Percentiles rank a stretch among this genome's conserved stretches.
phyloP scores from a whole-genome alignment of 345 rosid species.

The Eucalyptus tenuipes region DNA sequence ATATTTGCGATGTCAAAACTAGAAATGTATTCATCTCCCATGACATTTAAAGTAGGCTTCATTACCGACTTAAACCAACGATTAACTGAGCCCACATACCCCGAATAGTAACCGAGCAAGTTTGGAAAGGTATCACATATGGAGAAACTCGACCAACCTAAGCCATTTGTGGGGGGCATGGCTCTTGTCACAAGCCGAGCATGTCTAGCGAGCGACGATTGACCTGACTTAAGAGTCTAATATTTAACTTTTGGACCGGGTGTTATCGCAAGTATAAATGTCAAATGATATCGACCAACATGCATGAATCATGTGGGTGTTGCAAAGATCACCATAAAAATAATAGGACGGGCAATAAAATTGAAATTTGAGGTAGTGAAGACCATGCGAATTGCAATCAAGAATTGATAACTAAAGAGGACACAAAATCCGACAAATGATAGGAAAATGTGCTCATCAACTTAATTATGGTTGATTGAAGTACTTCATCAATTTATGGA shows the following conservation, averaged over 20 bases:
- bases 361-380: not conserved
- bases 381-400: not conserved
- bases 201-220: not conserved
- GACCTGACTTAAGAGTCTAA: not conserved
- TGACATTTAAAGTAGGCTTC: not conserved
- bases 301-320: not conserved
- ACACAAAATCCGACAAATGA: not conserved
- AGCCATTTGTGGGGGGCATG: not conserved
- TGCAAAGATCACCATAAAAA: not conserved
- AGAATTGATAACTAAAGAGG: not conserved
- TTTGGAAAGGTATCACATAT: not conserved
- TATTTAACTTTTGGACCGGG: not conserved
- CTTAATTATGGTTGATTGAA: not conserved
- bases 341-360: not conserved
- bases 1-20: not conserved
- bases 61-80: not conserved
- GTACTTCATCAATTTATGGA: not conserved
- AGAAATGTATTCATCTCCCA: not conserved
- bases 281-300: not conserved
- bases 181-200: not conserved
- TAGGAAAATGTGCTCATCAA: not conserved
- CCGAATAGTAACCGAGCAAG: fast-evolving
- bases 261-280: not conserved
- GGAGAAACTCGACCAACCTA: not conserved
- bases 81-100: not conserved